Base-by-base conservation (phyloP, 805 yeast genomes). In the Wickerhamiella spandovensis region DNA sequence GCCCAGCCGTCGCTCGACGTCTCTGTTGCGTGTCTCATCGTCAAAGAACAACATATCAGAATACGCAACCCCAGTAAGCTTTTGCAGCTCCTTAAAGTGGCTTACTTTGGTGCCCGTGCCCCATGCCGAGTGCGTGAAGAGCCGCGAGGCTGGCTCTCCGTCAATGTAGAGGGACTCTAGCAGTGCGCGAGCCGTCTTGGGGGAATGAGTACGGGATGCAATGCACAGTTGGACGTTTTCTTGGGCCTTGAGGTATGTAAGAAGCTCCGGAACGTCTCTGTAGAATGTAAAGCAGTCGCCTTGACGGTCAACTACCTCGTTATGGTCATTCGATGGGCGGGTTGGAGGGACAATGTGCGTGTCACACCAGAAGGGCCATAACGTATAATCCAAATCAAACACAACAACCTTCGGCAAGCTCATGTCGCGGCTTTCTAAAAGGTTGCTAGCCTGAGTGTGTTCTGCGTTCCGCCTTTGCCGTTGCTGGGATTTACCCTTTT, bases 301-400 rank as follows among this genome's bases (percentile, higher is more conserved):
- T 51, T 70, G 62, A 46, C 69, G 66, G 58, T 83, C 90, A 1
- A 69, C 66, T 1, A 81, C 69, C 3, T 64, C 59, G 15, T 64
- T 58, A 12, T 66, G 66, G 15, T 65, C 58, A 18, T 53, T 50
- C n/a, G 68, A 54, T 1, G 64, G 59, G 49, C 68, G 69, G 21
- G 81, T 51, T 0, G 89, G 89, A 7, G 76, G 67, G 2, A 70
- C 63, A 20, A 84, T 71, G 59, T 83, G 89, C 0, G 86, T 82
- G 58, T 83, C 89, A 63, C 89, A 82, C 89, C 89, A 83, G 54
- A 81, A 78, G 48, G 67, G 89, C 92, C 92, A 83, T 32, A 83
- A 64, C 0, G 92, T 83, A 59, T 79, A 83, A 61, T 83, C 92
- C 43, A 83, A 66, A 56, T 83, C 92, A 61, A 83, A 81, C 0